phyloP scores from a whole-genome alignment of 2,329 filamentous ascomycete genomes.

The Cytospora piceicola region DNA sequence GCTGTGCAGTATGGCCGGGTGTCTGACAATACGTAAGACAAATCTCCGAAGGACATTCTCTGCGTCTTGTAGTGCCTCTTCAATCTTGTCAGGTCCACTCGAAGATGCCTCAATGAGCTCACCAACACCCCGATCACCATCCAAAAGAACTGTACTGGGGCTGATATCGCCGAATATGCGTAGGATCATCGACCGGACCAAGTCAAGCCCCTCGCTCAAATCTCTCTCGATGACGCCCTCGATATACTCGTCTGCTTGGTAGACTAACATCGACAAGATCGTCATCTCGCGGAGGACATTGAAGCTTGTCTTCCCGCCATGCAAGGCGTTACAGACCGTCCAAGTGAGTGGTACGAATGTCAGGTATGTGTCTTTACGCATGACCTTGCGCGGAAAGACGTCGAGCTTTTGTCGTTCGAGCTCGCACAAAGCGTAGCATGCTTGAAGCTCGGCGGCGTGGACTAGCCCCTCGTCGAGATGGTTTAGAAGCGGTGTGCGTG shows the following conservation, averaged over 20 bases:
- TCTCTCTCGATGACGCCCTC: background rate
- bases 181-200: background rate
- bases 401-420: background rate
- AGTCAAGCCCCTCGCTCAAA: background rate
- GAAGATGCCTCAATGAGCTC: no score
- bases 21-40: background rate
- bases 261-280: constrained; percentile 28
- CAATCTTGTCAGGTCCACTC: no score
- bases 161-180: background rate
- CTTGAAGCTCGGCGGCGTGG: constrained; percentile 2
- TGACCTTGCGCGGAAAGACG: background rate
- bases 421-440: background rate
- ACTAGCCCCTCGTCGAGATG: background rate
- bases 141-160: no score
- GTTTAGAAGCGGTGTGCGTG: constrained; percentile 1
- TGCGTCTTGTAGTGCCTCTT: background rate
- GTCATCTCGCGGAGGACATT: constrained; percentile 30
- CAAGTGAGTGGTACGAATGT: background rate
- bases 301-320: no score
- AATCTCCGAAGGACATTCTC: background rate
- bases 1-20: background rate
- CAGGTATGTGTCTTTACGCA: background rate
- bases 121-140: no score
- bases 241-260: constrained; percentile 31
- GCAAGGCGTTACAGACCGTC: no score